Percentiles rank a stretch among this genome's conserved stretches.
Evolutionary conservation across 1,139 yeast species (phyloP).

Genomic region (Ogataea hybrid): DNA sequence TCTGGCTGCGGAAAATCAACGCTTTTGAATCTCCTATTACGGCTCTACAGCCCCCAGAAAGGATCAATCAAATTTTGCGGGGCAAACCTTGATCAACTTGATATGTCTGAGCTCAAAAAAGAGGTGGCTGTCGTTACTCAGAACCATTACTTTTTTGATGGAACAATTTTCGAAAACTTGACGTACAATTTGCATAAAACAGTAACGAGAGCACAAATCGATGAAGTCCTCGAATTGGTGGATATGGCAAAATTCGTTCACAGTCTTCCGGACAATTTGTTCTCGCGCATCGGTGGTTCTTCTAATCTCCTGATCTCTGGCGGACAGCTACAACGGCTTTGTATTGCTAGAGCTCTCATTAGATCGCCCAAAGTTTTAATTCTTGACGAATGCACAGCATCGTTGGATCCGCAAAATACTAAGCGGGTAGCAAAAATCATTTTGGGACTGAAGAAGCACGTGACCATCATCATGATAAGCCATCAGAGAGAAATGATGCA

Average conservation of each 20-base stretch:
- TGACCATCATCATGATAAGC: conserved; percentile 50
- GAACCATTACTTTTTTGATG: conserved; percentile 61
- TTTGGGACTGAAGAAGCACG: conserved; percentile 31
- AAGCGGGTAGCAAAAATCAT: conserved; percentile 43
- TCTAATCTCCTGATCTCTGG: conserved; percentile 57
- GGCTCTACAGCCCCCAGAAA: conserved; percentile 43
- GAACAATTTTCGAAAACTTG: conserved; percentile 64
- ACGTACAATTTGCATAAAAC: conserved; percentile 51
- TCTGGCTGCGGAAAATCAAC: conserved; percentile 88
- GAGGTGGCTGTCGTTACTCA: conserved; percentile 67
- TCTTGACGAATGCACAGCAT: conserved; percentile 80
- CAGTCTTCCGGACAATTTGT: conserved; percentile 53
- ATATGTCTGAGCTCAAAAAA: conserved; percentile 48
- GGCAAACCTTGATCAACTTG: conserved; percentile 43
- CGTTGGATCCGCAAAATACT: conserved; percentile 61
- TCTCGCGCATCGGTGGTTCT: conserved; percentile 54
- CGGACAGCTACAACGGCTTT: conserved; percentile 77
- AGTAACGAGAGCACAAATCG: conserved; percentile 38
- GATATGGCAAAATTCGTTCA: conserved; percentile 52
- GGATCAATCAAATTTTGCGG: conserved; percentile 38
- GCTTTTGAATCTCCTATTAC: conserved; percentile 48
- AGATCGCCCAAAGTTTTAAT: conserved; percentile 61
- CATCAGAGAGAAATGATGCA: conserved; percentile 60
- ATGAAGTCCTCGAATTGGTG: conserved; percentile 21
- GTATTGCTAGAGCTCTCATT: conserved; percentile 72